Evolutionary conservation across 2,329 filamentous ascomycete genomes (phyloP).

Genomic region (Ilyonectria robusta): DNA sequence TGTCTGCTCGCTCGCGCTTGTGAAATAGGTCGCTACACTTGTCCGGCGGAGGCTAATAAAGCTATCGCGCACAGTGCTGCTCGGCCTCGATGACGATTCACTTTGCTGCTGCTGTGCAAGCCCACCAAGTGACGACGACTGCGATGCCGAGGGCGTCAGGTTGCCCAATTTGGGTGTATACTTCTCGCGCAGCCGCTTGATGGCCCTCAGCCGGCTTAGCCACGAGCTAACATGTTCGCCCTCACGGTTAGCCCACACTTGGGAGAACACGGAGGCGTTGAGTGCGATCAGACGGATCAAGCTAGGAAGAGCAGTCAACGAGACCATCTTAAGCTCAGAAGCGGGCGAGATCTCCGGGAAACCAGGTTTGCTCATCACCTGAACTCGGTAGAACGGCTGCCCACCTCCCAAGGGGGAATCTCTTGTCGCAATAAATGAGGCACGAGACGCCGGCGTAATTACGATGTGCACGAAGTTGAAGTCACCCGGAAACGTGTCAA

Average conservation of each 20-base stretch:
- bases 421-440: slow-evolving; percentile 77
- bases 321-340: slow-evolving; percentile 90
- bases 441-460: slow-evolving; percentile 87
- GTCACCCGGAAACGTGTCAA: slow-evolving; percentile 92
- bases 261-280: slow-evolving; percentile 93
- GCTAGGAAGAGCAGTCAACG: slow-evolving; percentile 82
- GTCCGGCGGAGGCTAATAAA: slow-evolving; percentile 72
- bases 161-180: slow-evolving; percentile 62
- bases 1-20: slow-evolving; percentile 67
- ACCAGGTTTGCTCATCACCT: slow-evolving; percentile 87
- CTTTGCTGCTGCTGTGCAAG: slow-evolving; percentile 39
- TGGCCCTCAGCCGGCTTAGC: slow-evolving; percentile 88
- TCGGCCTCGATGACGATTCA: slow-evolving; percentile 56
- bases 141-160: slow-evolving; percentile 47
- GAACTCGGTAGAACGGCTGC: slow-evolving; percentile 85
- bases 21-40: slow-evolving; percentile 77
- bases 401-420: slow-evolving; percentile 53
- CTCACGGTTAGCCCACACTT: slow-evolving; percentile 86
- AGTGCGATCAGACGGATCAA: slow-evolving; percentile 92
- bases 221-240: slow-evolving; percentile 91
- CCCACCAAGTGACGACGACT: slow-evolving; percentile 49
- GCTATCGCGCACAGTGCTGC: slow-evolving; percentile 71
- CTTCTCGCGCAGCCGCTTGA: slow-evolving; percentile 84
- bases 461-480: slow-evolving; percentile 99
- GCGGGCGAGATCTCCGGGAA: slow-evolving; percentile 95